These are phyloP conservation scores for Sequoia sempervirens DNA, from an alignment of 75 land plant genomes.

Conservation along the genomic window DNA sequence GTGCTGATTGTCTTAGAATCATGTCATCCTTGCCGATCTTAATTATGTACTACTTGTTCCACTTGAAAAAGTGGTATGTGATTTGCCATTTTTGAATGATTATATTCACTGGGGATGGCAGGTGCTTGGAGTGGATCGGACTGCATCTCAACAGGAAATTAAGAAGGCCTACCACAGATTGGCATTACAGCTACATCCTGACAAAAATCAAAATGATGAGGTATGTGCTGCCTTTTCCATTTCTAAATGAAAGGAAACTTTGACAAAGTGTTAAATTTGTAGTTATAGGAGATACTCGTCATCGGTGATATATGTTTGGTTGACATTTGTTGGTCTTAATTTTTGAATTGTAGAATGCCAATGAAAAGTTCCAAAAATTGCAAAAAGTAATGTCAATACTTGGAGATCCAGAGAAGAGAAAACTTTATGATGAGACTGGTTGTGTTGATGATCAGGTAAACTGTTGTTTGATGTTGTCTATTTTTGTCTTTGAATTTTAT, in stretches of 20 bases:
- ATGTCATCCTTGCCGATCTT: neutral
- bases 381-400: conserved; percentile 84
- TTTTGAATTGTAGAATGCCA: conserved; percentile 61
- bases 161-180: conserved; percentile 85
- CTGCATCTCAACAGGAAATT: conserved; percentile 79
- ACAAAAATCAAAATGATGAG: conserved; percentile 92
- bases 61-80: neutral
- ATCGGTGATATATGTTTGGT: neutral
- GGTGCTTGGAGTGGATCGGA: conserved; percentile 77
- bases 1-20: neutral
- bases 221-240: conserved; percentile 14
- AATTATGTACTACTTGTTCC: neutral
- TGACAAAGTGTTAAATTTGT: neutral
- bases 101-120: conserved; percentile 13
- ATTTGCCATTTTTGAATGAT: neutral
- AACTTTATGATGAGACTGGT: conserved; percentile 90
- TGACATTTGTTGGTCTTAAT: neutral
- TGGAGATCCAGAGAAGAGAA: conserved; percentile 90
- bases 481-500: neutral
- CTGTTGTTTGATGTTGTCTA: neutral
- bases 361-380: conserved; percentile 87
- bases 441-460: conserved; percentile 74
- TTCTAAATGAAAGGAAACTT: neutral
- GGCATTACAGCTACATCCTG: conserved; percentile 87
- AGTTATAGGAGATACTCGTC: neutral